Conservation (phyloP, 352 stramenopile species). For the Plasmopara halstedii region DNA sequence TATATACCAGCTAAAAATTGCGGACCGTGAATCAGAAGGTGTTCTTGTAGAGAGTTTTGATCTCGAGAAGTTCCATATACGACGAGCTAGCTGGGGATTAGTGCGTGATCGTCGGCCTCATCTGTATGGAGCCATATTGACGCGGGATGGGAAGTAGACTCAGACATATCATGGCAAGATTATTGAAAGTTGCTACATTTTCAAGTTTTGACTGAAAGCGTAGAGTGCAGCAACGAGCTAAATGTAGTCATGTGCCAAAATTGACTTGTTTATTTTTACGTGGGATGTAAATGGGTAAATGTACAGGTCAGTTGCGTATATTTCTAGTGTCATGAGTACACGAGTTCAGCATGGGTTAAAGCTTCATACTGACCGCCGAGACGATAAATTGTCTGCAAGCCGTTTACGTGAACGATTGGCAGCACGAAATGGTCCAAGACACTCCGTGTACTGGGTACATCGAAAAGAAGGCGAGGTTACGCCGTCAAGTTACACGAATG, state of each 20-base stretch:
- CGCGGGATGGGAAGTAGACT: constrained; percentile 63
- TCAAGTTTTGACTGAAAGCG: background rate
- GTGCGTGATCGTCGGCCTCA: constrained; percentile 82
- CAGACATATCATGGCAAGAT: too few species aligned
- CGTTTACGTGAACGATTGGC: constrained; percentile 44
- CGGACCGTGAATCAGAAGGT: constrained; percentile 79
- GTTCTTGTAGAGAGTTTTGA: constrained; percentile 83
- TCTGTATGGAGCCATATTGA: constrained; percentile 74
- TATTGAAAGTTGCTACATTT: background rate
- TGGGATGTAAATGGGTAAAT: constrained; percentile 19
- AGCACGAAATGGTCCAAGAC: constrained; percentile 49
- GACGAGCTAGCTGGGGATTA: constrained; percentile 81
- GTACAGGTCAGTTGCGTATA: too few species aligned
- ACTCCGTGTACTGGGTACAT: constrained; percentile 82
- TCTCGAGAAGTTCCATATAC: constrained; percentile 79
- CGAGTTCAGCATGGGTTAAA: constrained; percentile 5
- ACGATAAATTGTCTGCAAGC: constrained; percentile 15
- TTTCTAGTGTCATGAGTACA: constrained; percentile 7
- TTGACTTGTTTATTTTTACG: constrained; percentile 1
- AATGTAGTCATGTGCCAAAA: constrained; percentile 5
- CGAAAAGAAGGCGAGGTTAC: constrained; percentile 24
- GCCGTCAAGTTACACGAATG: constrained; percentile 25
- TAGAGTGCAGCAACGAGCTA: background rate
- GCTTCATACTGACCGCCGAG: constrained; percentile 8
- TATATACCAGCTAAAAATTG: constrained; percentile 68